phyloP scores from a whole-genome alignment of 1,284 basidiomycete species.

The Ceratobasidium sp. region DNA sequence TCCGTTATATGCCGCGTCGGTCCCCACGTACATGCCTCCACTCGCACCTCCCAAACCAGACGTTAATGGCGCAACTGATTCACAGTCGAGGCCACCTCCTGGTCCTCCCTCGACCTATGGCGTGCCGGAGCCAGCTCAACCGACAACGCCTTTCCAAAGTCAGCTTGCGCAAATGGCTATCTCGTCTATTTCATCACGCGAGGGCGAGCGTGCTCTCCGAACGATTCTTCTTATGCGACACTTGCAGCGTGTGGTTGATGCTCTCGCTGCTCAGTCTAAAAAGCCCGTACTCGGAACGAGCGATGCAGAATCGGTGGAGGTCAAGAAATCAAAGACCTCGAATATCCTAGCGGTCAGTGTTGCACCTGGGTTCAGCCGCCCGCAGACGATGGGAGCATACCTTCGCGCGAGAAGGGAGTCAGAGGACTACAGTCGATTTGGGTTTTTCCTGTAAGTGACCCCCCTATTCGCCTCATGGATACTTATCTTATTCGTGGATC shows the following conservation, averaged over 20 bases:
- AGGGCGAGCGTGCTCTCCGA: slow-evolving; percentile 73
- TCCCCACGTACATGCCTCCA: slow-evolving; percentile 60
- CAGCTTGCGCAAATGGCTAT: slow-evolving; percentile 34
- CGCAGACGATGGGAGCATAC: slow-evolving; percentile 69
- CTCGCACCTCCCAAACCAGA: slow-evolving; percentile 50
- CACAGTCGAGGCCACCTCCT: not conserved
- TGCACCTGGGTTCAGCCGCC: slow-evolving; percentile 75
- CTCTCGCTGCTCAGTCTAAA: slow-evolving; percentile 66
- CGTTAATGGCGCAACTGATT: slow-evolving; percentile 17
- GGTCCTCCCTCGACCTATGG: not conserved
- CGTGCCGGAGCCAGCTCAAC: slow-evolving; percentile 26
- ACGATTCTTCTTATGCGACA: slow-evolving; percentile 73
- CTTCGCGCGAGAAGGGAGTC: slow-evolving; percentile 62
- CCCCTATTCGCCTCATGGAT: not conserved
- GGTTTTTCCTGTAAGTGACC: slow-evolving; percentile 45
- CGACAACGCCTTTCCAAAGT: not conserved
- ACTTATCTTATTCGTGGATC: slow-evolving; percentile 50
- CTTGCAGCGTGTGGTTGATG: slow-evolving; percentile 80
- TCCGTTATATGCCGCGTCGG: slow-evolving; percentile 82
- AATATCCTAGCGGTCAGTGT: slow-evolving; percentile 78
- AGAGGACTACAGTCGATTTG: slow-evolving; percentile 49
- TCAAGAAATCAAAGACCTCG: slow-evolving; percentile 61
- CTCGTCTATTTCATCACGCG: slow-evolving; percentile 62
- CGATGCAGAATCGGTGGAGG: slow-evolving; percentile 53
- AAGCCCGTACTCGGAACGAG: slow-evolving; percentile 56